phyloP scores from a whole-genome alignment of 1,284 basidiomycete species.

The Sporisorium sorghi region DNA sequence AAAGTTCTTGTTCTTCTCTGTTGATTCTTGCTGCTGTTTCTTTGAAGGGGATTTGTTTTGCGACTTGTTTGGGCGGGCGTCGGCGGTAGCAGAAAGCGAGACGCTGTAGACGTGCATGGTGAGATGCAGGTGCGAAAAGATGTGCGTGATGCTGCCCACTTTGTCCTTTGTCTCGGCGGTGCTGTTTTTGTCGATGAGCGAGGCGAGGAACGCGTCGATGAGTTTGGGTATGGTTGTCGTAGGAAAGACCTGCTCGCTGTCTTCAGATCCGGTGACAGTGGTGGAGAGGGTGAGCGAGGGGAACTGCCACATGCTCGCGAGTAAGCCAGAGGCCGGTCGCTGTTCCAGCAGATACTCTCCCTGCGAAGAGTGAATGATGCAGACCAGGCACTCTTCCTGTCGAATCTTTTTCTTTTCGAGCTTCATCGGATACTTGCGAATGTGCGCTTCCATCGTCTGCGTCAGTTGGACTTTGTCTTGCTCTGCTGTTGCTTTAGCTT shows the following conservation, averaged over 20 bases:
- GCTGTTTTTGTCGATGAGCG: constrained; percentile 11
- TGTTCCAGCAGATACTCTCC: constrained; percentile 39
- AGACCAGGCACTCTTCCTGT: constrained; percentile 86
- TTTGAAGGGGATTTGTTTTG: neutral
- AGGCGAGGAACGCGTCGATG: constrained; percentile 17
- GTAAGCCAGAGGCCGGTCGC: constrained; percentile 37
- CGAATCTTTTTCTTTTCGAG: constrained; percentile 83
- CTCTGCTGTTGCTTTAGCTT: constrained; percentile 3
- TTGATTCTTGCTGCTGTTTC: constrained; percentile 1
- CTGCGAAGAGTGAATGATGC: constrained; percentile 73
- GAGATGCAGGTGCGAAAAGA: constrained; percentile 91
- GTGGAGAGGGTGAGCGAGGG: constrained; percentile 53
- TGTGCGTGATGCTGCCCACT: constrained; percentile 75
- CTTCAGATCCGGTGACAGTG: constrained; percentile 16
- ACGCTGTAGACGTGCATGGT: constrained; percentile 79
- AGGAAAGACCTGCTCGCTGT: constrained; percentile 1
- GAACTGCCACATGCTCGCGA: constrained; percentile 67
- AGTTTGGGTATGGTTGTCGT: constrained; percentile 13
- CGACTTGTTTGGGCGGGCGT: neutral
- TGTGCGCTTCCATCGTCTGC: constrained; percentile 64
- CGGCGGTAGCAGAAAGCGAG: neutral
- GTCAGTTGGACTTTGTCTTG: neutral
- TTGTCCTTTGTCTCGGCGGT: constrained; percentile 7
- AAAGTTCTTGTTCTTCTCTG: constrained; percentile 40
- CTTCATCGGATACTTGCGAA: constrained; percentile 87